Percentiles rank a stretch among this genome's conserved stretches.
Conservation (phyloP, 2,329 filamentous ascomycete species). For the Bipolaris cookei region DNA sequence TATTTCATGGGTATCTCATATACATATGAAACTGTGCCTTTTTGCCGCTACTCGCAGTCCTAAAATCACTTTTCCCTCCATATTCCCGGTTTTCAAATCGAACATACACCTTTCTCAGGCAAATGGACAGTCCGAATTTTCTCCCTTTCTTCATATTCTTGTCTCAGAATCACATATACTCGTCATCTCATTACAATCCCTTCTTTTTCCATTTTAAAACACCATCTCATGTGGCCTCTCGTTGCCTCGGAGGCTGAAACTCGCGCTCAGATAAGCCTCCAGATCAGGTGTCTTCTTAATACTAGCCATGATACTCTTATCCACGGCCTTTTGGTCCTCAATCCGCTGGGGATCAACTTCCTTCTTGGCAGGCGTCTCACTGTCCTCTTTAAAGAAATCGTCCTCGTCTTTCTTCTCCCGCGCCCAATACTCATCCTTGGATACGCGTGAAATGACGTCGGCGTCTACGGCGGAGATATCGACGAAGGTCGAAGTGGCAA, state of each 20-base stretch:
- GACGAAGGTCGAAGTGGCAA: constrained; percentile 83
- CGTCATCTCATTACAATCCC: too few species aligned
- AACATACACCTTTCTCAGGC: too few species aligned
- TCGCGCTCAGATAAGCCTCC: constrained; percentile 86
- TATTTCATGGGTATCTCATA: constrained; percentile 22
- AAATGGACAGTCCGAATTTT: too few species aligned
- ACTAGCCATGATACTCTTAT: constrained; percentile 88
- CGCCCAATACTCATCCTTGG: constrained; percentile 86
- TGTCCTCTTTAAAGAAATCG: constrained; percentile 98
- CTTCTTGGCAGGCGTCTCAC: constrained; percentile 92
- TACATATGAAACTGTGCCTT: constrained; percentile 20
- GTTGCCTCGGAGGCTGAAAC: constrained; percentile 97
- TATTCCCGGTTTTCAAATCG: too few species aligned
- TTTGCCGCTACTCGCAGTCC: background rate
- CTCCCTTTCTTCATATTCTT: background rate
- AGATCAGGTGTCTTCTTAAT: constrained; percentile 98
- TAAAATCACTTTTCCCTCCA: too few species aligned
- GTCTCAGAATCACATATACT: too few species aligned
- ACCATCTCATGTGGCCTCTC: constrained; percentile 99
- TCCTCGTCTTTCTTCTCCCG: constrained; percentile 94
- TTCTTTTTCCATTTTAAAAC: constrained; percentile 63
- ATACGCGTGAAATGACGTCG: constrained; percentile 75
- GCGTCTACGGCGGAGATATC: constrained; percentile 81
- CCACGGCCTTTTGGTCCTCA: constrained; percentile 96
- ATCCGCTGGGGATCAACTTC: constrained; percentile 86